phyloP scores from a whole-genome alignment of 495 filamentous ascomycete genomes.

The Aspergillus homomorphus region DNA sequence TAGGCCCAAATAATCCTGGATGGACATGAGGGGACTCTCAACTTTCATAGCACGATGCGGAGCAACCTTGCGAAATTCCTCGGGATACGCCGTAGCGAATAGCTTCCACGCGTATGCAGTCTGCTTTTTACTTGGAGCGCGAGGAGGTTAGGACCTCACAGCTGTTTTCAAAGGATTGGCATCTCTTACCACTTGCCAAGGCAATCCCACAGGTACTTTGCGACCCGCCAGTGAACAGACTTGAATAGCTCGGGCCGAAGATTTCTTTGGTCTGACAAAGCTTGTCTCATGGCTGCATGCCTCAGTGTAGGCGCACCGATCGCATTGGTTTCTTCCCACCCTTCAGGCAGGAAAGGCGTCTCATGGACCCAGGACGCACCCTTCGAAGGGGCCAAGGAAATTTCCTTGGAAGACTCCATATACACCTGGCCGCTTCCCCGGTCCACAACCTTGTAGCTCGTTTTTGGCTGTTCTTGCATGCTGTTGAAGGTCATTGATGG shows the following conservation, averaged over 20 bases:
- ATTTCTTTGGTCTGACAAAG: constrained; percentile 32
- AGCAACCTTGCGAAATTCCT: constrained; percentile 23
- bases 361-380: constrained; percentile 39
- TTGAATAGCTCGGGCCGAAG: constrained; percentile 28
- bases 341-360: constrained; percentile 30
- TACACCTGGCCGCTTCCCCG: constrained; percentile 18
- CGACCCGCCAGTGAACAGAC: constrained; percentile 37
- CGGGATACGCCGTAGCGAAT: constrained; percentile 34
- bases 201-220: constrained; percentile 38
- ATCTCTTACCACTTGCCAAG: constrained; percentile 29
- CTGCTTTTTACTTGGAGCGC: constrained; percentile 29
- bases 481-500: background rate
- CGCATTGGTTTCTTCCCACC: constrained; percentile 23
- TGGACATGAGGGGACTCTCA: constrained; percentile 19
- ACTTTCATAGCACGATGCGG: constrained; percentile 27
- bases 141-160: constrained; percentile 7
- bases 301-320: constrained; percentile 32
- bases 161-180: background rate
- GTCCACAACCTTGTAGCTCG: constrained; percentile 6
- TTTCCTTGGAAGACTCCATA: constrained; percentile 6
- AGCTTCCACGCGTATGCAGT: constrained; percentile 45
- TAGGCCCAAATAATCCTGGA: constrained; percentile 34
- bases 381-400: constrained; percentile 3
- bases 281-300: constrained; percentile 30
- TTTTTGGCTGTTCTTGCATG: background rate